A percentile compares a stretch with the other conserved stretches of the same genome.
These are phyloP conservation scores for Dionaea muscipula DNA, from an alignment of 179 eudicot genomes.

Conservation along the genomic window DNA sequence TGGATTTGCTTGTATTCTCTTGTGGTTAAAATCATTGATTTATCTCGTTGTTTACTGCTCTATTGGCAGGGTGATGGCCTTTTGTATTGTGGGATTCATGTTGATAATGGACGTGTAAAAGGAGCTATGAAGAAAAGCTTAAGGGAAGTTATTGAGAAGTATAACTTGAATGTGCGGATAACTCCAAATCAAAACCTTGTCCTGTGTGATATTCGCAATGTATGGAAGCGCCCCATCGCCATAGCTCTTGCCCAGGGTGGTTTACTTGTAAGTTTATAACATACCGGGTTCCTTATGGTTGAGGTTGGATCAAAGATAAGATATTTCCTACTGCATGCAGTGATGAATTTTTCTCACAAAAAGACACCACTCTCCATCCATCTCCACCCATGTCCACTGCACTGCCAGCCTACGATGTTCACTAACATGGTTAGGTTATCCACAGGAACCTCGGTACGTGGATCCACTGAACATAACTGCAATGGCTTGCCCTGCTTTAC, in stretches of 20 bases:
- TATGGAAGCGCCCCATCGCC: constrained; percentile 76
- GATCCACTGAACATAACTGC: constrained; percentile 92
- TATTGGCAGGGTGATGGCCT: constrained; percentile 73
- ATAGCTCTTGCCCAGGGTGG: constrained; percentile 84
- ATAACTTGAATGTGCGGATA: constrained; percentile 78
- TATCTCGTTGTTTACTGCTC: not conserved
- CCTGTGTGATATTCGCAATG: constrained; percentile 57
- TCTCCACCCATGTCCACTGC: too few relatives aligned
- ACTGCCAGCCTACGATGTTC: not conserved
- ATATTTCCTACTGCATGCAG: too few relatives aligned
- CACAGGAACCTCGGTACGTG: constrained; percentile 67
- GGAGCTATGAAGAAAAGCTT: constrained; percentile 73
- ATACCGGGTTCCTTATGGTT: not conserved
- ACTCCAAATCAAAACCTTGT: constrained; percentile 90
- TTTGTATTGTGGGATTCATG: constrained; percentile 81
- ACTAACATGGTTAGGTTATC: constrained; percentile 8
- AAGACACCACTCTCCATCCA: too few relatives aligned
- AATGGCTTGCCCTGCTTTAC: constrained; percentile 98
- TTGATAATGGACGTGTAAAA: constrained; percentile 84
- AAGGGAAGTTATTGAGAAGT: constrained; percentile 84
- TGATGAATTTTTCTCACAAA: too few relatives aligned
- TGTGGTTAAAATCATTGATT: not conserved
- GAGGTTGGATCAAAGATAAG: not conserved
- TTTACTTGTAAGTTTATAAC: constrained; percentile 44
- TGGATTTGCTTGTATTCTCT: not conserved